Percentiles rank a stretch among this genome's conserved stretches.
Evolutionary conservation across 2,329 filamentous ascomycete genomes (phyloP).

Genomic region (Cordyceps sp.): DNA sequence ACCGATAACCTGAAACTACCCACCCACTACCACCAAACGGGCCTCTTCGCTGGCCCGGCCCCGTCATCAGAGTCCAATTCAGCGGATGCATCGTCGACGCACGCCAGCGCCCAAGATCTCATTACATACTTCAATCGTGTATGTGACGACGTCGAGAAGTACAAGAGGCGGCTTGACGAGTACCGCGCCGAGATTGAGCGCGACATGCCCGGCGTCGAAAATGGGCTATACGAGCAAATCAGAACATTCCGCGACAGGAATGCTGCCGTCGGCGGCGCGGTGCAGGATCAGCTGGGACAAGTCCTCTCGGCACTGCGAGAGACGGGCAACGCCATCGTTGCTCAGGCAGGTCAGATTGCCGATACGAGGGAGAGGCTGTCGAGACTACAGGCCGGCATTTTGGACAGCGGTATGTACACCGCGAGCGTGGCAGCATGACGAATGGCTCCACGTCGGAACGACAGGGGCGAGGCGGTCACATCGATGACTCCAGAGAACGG

Average conservation of each 20-base stretch:
- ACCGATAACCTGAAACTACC: conserved; percentile 62
- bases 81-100: conserved; percentile 16
- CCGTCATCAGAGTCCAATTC: conserved; percentile 12
- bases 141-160: conserved; percentile 24
- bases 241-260: conserved; percentile 17
- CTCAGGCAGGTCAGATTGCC: conserved; percentile 24
- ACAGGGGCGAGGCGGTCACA: too few relatives aligned
- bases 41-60: conserved; percentile 21
- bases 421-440: conserved; percentile 15
- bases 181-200: conserved; percentile 28
- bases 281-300: conserved; percentile 21
- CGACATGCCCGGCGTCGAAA: conserved; percentile 30
- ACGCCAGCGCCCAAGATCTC: conserved; percentile 22
- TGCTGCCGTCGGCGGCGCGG: conserved; percentile 9
- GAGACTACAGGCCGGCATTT: conserved; percentile 22
- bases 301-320: conserved; percentile 20
- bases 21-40: conserved; percentile 31
- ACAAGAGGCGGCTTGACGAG: conserved; percentile 24
- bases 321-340: conserved; percentile 22
- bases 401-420: conserved; percentile 19
- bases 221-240: conserved; percentile 27
- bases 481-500: too few relatives aligned
- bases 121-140: conserved; percentile 28
- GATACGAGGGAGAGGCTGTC: conserved; percentile 24
- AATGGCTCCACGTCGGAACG: too few relatives aligned